phyloP scores from a whole-genome alignment of 2,329 filamentous ascomycete genomes.

The Xylogone sp. region DNA sequence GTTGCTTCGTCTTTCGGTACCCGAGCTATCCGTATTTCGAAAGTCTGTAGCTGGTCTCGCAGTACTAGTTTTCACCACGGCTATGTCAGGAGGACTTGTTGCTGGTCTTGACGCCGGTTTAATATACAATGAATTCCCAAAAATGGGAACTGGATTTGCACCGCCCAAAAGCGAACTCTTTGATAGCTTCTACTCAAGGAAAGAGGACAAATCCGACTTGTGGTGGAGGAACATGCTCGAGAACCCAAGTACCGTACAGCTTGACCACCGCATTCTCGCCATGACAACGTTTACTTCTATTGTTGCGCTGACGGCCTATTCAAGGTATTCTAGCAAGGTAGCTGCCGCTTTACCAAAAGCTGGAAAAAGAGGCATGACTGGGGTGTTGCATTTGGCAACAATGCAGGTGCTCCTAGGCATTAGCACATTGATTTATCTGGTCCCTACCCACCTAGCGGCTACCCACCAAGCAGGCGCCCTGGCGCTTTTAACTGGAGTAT shows the following conservation, averaged over 20 bases:
- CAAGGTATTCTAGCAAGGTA: conserved; percentile 58
- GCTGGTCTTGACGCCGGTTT: conserved; percentile 93
- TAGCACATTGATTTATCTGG: conserved; percentile 86
- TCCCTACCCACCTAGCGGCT: conserved; percentile 82
- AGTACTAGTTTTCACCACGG: conserved; percentile 78
- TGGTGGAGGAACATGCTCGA: conserved; percentile 98
- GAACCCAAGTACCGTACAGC: conserved; percentile 92
- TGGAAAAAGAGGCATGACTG: conserved; percentile 67
- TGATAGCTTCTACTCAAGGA: conserved; percentile 79
- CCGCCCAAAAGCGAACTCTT: conserved; percentile 82
- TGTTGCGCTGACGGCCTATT: conserved; percentile 75
- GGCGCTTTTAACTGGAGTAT: conserved; percentile 75
- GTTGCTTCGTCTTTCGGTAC: conserved; percentile 59
- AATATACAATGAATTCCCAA: conserved; percentile 98
- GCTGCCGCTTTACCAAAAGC: conserved; percentile 55
- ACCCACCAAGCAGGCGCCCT: conserved; percentile 90
- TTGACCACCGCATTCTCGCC: conserved; percentile 91
- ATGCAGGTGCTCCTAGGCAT: conserved; percentile 86
- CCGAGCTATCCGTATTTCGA: conserved; percentile 70
- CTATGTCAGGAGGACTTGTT: conserved; percentile 90
- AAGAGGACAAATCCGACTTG: conserved; percentile 73
- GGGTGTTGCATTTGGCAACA: conserved; percentile 77
- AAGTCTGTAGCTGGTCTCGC: conserved; percentile 68
- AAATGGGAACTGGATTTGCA: conserved; percentile 81
- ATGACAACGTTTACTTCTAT: conserved; percentile 83